These are phyloP conservation scores for Sporothrix phasma DNA, from an alignment of 2,329 filamentous ascomycete species.

Conservation along the genomic window DNA sequence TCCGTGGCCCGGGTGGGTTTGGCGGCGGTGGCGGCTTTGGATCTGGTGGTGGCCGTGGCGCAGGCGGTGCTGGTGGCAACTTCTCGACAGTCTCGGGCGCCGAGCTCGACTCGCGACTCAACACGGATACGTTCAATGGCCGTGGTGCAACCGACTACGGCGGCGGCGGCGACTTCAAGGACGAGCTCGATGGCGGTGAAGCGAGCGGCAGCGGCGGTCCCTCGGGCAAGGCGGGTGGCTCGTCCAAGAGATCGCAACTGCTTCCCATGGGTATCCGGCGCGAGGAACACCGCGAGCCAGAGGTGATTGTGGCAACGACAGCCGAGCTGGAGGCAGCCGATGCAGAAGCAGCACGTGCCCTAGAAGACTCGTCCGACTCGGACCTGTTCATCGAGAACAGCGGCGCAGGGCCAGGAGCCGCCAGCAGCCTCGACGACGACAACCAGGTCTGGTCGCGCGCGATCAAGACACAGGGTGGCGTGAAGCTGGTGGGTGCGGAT, in stretches of 20 bases:
- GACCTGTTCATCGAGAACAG: slow-evolving; percentile 22
- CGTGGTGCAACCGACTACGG: slow-evolving; percentile 21
- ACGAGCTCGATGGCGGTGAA: slow-evolving; percentile 31
- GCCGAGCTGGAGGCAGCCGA: slow-evolving; percentile 44
- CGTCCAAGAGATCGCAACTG: slow-evolving; percentile 23
- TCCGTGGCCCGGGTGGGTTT: slow-evolving; percentile 17
- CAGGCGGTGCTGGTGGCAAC: slow-evolving; percentile 21
- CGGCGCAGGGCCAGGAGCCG: neutral
- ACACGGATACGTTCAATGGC: slow-evolving; percentile 46
- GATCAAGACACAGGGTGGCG: slow-evolving; percentile 23
- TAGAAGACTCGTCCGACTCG: slow-evolving; percentile 22
- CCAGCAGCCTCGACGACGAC: slow-evolving; percentile 24
- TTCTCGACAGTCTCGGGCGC: slow-evolving; percentile 19
- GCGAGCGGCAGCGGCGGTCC: slow-evolving; percentile 18
- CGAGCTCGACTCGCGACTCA: slow-evolving; percentile 41
- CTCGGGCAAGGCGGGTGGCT: neutral
- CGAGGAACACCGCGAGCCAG: slow-evolving; percentile 43
- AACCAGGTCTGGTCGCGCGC: slow-evolving; percentile 36
- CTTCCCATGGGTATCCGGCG: slow-evolving; percentile 49
- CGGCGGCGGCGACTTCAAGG: slow-evolving; percentile 33
- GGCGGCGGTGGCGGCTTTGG: slow-evolving; percentile 13
- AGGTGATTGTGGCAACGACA: slow-evolving; percentile 45
- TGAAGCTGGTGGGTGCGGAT: slow-evolving; percentile 37
- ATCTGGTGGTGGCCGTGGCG: slow-evolving; percentile 5
- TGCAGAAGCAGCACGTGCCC: slow-evolving; percentile 20